Base-by-base conservation (phyloP, 495 filamentous ascomycete genomes). In the Ascodesmis nigricans region DNA sequence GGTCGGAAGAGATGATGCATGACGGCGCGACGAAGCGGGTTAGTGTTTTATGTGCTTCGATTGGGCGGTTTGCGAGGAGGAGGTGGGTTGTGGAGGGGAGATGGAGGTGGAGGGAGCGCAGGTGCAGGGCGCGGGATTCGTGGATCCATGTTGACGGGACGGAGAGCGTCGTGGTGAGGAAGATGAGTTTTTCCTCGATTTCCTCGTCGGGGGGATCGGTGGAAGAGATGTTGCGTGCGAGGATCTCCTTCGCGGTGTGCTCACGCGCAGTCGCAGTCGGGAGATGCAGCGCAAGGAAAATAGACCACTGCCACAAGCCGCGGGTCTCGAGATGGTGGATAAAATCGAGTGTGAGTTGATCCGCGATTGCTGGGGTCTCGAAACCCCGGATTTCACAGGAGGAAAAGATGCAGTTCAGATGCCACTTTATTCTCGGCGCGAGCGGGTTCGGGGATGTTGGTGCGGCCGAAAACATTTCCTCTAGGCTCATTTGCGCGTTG, bases 91-190 rank as follows among this genome's bases (percentile, higher is more conserved):
- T 71, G 28, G 63, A 61, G 13, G 55, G 57, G 14, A 71, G 56
- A 46, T 83, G 66, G 19, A 65, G 59, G 36, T 67, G 63, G 31
- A 61, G 66, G 38, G 70, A 62, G 24, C 80, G 70, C 39, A 78
- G 79, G 46, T 78, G 66, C 5, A 90, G 60, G 3, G 83, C 87
- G 57, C 81, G 81, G 18, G 84, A 78, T 35, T 79, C 69, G 69
- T 73, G 83, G 41, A 95, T 64, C 81, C 80, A 91, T 16, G 58
- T 45, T 22, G 61, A 61, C 3, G 81, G 77, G 32, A 95, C 62
- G 34, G 71, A 61, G 29, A 76, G 65, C 3, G 65, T 63, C 20
- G 60, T 45, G 3, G 62, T 58, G 0, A 90, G 62, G 15, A 63
- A 64, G 10, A 53, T 55, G 4, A 49, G 38, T 22, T 50, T 49